A percentile compares a stretch with the other conserved stretches of the same genome.
phyloP scores from a whole-genome alignment of 2,329 filamentous ascomycete species.

The Stachybotrys chlorohalonatus region DNA sequence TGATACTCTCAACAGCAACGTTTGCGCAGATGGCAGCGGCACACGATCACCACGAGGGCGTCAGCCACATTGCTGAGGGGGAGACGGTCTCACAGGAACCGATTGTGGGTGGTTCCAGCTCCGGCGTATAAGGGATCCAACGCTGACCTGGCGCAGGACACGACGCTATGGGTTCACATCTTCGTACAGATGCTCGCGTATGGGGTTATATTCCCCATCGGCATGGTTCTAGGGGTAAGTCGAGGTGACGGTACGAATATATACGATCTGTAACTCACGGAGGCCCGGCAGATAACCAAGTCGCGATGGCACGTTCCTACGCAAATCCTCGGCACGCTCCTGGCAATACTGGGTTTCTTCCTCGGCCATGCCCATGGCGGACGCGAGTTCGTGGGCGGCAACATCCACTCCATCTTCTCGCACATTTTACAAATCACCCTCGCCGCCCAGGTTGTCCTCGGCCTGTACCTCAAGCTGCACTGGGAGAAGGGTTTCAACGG shows the following conservation, averaged over 20 bases:
- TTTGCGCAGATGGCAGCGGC: slow-evolving; percentile 16
- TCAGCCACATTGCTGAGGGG: slow-evolving; percentile 56
- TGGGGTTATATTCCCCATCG: slow-evolving; percentile 84
- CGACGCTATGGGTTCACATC: slow-evolving; percentile 89
- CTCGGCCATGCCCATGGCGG: slow-evolving; percentile 87
- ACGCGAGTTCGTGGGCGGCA: slow-evolving; percentile 66
- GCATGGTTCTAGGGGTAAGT: slow-evolving; percentile 73
- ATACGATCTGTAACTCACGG: background rate
- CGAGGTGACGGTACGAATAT: slow-evolving; percentile 16
- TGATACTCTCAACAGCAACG: slow-evolving; percentile 12
- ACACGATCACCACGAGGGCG: slow-evolving; percentile 40
- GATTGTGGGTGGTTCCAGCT: slow-evolving; percentile 42
- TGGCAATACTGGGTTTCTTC: slow-evolving; percentile 80
- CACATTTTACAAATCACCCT: slow-evolving; percentile 73
- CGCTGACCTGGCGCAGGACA: slow-evolving; percentile 48
- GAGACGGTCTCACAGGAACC: slow-evolving; percentile 62
- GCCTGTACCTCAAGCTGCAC: slow-evolving; percentile 82
- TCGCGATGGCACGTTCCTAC: slow-evolving; percentile 91
- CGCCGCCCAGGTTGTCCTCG: slow-evolving; percentile 66
- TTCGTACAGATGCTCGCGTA: slow-evolving; percentile 79
- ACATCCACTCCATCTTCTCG: slow-evolving; percentile 76
- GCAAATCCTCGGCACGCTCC: slow-evolving; percentile 63
- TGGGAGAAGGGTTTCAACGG: slow-evolving; percentile 77
- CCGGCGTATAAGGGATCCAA: background rate
- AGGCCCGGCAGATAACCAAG: slow-evolving; percentile 59